Conservation (phyloP, 192 early-diverging fungal species). For the Gonapodya prolifera region DNA sequence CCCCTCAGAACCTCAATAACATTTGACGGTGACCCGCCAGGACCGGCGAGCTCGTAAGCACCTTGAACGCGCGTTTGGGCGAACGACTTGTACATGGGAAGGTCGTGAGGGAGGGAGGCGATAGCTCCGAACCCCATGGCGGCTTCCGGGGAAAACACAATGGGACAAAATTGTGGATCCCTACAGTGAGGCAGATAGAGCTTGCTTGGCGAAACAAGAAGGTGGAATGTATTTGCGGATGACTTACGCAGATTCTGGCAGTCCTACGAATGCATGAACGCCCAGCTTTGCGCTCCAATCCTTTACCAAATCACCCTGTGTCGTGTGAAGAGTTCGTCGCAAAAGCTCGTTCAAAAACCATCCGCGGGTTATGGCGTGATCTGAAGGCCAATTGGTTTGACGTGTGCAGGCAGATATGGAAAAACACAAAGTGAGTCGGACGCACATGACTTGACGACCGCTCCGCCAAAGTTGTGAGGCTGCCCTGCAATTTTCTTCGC, state of each 20-base stretch:
- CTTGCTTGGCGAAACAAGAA: no score
- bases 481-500: slow-evolving; percentile 36
- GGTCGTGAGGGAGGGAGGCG: background rate
- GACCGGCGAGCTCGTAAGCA: background rate
- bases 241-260: background rate
- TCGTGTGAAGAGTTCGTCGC: slow-evolving; percentile 15
- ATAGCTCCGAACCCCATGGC: background rate
- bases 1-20: background rate
- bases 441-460: background rate
- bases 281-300: background rate
- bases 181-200: no score
- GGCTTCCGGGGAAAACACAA: background rate
- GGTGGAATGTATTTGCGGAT: no score
- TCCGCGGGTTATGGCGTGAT: slow-evolving; percentile 33
- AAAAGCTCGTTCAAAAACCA: slow-evolving; percentile 67
- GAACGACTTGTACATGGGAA: background rate
- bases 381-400: no score
- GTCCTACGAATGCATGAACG: background rate
- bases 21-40: background rate
- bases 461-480: slow-evolving; percentile 51
- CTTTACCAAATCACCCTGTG: background rate
- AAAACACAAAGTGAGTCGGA: no score
- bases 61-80: background rate
- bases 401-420: no score
- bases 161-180: background rate